Evolutionary conservation across 2,329 filamentous ascomycete genomes (phyloP).

Genomic region (Calonectria fujianensis): DNA sequence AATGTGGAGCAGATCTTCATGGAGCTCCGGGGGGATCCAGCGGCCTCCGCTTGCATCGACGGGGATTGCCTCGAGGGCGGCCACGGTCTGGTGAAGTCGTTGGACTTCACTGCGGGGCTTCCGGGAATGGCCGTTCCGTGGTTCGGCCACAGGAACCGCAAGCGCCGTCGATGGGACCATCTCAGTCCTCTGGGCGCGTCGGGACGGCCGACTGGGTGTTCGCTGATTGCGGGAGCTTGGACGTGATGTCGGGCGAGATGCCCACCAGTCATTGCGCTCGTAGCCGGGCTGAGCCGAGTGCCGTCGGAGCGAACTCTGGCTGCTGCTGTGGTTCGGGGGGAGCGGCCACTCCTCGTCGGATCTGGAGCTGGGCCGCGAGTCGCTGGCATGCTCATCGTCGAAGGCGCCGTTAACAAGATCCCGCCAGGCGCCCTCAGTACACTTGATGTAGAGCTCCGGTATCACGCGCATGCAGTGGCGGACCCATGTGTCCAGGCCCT

Average conservation of each 20-base stretch:
- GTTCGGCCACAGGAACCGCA: not conserved
- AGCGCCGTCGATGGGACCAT: not conserved
- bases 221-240: not conserved
- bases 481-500: slow-evolving; percentile 15
- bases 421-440: slow-evolving; percentile 17
- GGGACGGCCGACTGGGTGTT: not conserved
- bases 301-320: not conserved
- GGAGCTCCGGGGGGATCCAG: slow-evolving; percentile 16
- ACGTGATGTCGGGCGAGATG: not conserved
- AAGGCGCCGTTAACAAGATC: slow-evolving; percentile 2
- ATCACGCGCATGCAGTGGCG: slow-evolving; percentile 23
- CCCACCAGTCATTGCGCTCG: slow-evolving; percentile 3
- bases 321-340: not conserved
- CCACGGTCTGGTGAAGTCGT: slow-evolving; percentile 4
- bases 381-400: not conserved
- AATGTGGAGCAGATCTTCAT: slow-evolving; percentile 22
- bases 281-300: not conserved
- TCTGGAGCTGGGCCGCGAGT: not conserved
- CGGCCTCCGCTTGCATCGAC: not conserved
- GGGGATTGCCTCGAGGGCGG: not conserved
- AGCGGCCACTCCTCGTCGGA: slow-evolving; percentile 12
- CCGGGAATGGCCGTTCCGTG: not conserved
- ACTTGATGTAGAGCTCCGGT: slow-evolving; percentile 24
- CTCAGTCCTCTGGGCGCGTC: not conserved
- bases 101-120: slow-evolving; percentile 19